phyloP scores from a whole-genome alignment of 2,329 filamentous ascomycete genomes.

The Sarocladiaceae sp. region DNA sequence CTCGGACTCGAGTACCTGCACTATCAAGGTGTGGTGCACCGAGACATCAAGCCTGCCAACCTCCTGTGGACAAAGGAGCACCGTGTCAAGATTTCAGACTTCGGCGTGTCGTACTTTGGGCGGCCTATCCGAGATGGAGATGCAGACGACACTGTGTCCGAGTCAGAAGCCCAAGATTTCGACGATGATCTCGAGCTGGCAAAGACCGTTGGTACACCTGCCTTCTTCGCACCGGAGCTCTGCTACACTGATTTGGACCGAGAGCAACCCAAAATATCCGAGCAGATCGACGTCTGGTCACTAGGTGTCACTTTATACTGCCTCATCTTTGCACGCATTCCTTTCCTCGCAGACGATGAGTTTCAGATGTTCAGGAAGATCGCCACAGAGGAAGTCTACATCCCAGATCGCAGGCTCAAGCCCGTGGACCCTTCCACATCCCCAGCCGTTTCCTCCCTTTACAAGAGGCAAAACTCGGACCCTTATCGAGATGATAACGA shows the following conservation, averaged over 20 bases:
- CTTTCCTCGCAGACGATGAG: conserved; percentile 87
- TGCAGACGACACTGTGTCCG: conserved; percentile 66
- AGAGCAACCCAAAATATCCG: conserved; percentile 74
- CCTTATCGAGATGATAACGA: conserved; percentile 75
- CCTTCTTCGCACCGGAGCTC: conserved; percentile 94
- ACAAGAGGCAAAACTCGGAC: conserved; percentile 53
- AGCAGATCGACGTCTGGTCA: conserved; percentile 96
- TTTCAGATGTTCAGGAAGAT: conserved; percentile 91
- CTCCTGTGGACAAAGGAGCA: conserved; percentile 81
- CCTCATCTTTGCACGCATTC: conserved; percentile 88
- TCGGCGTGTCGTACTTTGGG: conserved; percentile 96
- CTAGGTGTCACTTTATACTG: conserved; percentile 95
- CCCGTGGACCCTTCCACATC: conserved; percentile 62
- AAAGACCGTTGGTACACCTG: conserved; percentile 95
- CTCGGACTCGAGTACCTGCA: conserved; percentile 91
- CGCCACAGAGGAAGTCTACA: conserved; percentile 86
- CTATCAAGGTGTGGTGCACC: conserved; percentile 79
- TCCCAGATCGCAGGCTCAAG: conserved; percentile 76
- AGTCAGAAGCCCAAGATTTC: conserved; percentile 80
- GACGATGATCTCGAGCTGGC: conserved; percentile 95
- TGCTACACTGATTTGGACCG: conserved; percentile 78
- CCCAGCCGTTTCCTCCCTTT: conserved; percentile 49
- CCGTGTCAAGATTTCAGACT: conserved; percentile 95
- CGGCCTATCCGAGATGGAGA: conserved; percentile 81
- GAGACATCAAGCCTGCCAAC: conserved; percentile 87